Evolutionary conservation across 768 basidiomycete species (phyloP).

Genomic region (Serpula lacrymans): DNA sequence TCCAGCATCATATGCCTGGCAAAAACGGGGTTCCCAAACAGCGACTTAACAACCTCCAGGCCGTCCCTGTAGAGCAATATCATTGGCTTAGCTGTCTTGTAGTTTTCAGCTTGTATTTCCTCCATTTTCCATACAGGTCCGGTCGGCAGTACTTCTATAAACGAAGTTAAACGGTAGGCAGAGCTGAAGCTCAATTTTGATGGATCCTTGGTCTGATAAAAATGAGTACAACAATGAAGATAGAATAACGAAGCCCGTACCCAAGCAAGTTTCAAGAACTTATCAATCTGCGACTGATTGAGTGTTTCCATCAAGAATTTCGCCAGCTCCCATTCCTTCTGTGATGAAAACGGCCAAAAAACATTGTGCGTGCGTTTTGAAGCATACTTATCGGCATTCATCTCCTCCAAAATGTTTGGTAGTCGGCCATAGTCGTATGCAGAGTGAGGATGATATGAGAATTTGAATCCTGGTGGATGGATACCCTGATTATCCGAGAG

Average conservation of each 20-base stretch:
- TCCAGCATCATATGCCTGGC: slow-evolving; percentile 15
- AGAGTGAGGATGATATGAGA: too few relatives aligned
- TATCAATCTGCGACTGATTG: slow-evolving; percentile 26
- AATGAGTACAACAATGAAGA: slow-evolving; percentile 1
- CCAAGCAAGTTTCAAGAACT: slow-evolving; percentile 28
- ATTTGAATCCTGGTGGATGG: too few relatives aligned
- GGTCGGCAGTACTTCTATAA: slow-evolving; percentile 23
- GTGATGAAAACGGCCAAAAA: slow-evolving; percentile 30
- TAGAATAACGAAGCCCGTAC: slow-evolving; percentile 18
- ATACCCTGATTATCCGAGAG: too few relatives aligned
- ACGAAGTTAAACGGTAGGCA: slow-evolving; percentile 23
- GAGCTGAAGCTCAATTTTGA: slow-evolving; percentile 21
- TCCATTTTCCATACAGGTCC: slow-evolving; percentile 24
- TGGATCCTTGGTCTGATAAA: slow-evolving; percentile 15
- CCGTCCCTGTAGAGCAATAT: slow-evolving; percentile 25
- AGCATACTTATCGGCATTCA: slow-evolving; percentile 21
- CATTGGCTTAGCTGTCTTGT: slow-evolving; percentile 20
- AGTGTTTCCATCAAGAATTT: slow-evolving; percentile 23
- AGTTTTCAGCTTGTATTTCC: slow-evolving; percentile 4
- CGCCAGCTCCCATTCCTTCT: slow-evolving; percentile 32
- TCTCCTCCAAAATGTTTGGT: slow-evolving; percentile 22
- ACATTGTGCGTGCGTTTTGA: slow-evolving; percentile 16
- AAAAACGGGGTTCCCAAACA: slow-evolving; percentile 25
- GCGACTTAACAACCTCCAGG: slow-evolving; percentile 22
- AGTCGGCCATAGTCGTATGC: slow-evolving; percentile 9